Conservation (phyloP, 352 stramenopile species). For the Phytophthora lateralis region DNA sequence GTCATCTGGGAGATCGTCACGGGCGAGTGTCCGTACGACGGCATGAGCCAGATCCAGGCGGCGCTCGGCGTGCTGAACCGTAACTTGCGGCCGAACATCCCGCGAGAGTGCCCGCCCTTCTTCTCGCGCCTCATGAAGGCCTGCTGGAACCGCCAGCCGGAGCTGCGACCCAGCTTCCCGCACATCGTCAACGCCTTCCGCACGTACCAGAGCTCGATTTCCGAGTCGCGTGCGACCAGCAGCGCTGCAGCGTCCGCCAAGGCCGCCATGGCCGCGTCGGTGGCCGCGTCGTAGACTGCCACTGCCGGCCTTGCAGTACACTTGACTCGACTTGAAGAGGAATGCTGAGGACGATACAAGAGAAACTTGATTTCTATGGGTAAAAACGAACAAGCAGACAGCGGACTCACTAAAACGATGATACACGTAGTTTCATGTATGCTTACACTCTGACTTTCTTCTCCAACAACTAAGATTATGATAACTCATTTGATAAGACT, state of each 20-base stretch:
- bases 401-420: slow-evolving; percentile 28
- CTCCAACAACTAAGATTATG: no score
- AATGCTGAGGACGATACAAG: slow-evolving; percentile 12
- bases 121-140: slow-evolving; percentile 76
- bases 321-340: slow-evolving; percentile 2
- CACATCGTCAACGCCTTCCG: slow-evolving; percentile 76
- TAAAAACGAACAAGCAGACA: slow-evolving; percentile 26
- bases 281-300: slow-evolving; percentile 38
- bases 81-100: slow-evolving; percentile 70
- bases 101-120: slow-evolving; percentile 66
- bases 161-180: slow-evolving; percentile 67
- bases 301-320: slow-evolving; percentile 21
- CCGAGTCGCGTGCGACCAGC: slow-evolving; percentile 47
- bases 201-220: slow-evolving; percentile 57
- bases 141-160: slow-evolving; percentile 74
- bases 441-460: neutral
- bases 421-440: slow-evolving; percentile 36
- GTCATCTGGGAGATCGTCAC: slow-evolving; percentile 93
- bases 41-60: slow-evolving; percentile 83
- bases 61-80: slow-evolving; percentile 75
- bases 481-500: no score
- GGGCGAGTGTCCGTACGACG: slow-evolving; percentile 86
- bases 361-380: slow-evolving; percentile 25
- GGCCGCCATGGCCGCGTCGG: slow-evolving; percentile 48
- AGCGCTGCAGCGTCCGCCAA: slow-evolving; percentile 43